Base-by-base conservation (phyloP, 164 flowering plant species). In the Annona cherimola region DNA sequence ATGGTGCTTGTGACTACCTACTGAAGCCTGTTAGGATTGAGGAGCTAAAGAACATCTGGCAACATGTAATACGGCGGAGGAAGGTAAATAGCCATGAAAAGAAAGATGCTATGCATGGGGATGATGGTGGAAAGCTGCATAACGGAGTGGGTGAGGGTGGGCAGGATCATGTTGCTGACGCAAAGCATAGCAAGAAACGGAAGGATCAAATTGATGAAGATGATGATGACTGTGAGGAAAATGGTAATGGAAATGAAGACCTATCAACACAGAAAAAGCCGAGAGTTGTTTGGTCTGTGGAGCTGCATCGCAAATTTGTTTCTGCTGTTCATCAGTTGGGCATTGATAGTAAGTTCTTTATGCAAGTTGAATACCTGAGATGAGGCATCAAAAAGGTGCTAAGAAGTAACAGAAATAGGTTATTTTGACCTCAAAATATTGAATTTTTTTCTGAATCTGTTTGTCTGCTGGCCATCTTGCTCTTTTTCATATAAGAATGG, bases 31-130 rank as follows among this genome's bases (percentile, higher is more conserved):
- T 93, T 59, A 79, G 99, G 61, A 70, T 87, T 35, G 96, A 95
- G 80, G 97, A 91, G 85, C 86, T 95, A 63, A 83, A 82, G 79
- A 95, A 92, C 78, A 90, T 95, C 69, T 95, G 99, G 99, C 99
- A 95, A 75, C 99, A 95, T 81, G 97, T 95, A 5, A 69, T 95
- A 42, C 81, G 98, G 76, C 89, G 73, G 79, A 89, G 81, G 79
- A 90, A 84, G 76, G 16, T 67, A 63, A 85, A 86, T 57, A 18
- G 84, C 3, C 86, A 78, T 77, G 86, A 82, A 67, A 72, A 67
- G 16, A 81, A 66, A 39, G 72, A 67, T 71, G 74, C 73, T 59
- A 77, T 80, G 8, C 42, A 67, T 2, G 75, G 65, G 9, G 20
- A 59, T 41, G 67, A 74, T 60, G 40, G 20, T 26, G 81, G 82